phyloP scores from a whole-genome alignment of 352 stramenopile genomes.

The Phytophthora citricola region DNA sequence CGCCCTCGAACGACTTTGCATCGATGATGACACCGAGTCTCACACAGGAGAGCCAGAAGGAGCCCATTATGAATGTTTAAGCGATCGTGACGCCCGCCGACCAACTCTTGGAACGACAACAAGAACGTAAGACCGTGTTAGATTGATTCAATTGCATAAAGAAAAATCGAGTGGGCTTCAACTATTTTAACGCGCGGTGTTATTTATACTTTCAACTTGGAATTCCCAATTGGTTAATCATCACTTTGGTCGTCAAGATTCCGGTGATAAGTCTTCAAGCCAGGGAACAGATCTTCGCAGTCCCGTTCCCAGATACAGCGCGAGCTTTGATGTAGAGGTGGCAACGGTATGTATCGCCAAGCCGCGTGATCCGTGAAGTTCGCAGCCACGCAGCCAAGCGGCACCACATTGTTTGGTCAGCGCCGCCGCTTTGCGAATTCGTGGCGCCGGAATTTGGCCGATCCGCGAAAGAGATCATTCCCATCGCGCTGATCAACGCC shows the following conservation, averaged over 20 bases:
- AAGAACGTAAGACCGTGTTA: conserved; percentile 6
- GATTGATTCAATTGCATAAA: conserved; percentile 21
- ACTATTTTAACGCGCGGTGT: background rate
- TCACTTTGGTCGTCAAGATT: background rate
- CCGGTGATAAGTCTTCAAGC: too few relatives aligned
- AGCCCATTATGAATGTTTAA: conserved; percentile 36
- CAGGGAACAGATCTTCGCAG: too few relatives aligned
- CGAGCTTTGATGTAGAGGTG: conserved; percentile 10
- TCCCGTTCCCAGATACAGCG: background rate
- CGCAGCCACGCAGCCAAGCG: background rate
- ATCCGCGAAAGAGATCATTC: conserved; percentile 23
- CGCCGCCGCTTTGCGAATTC: conserved; percentile 25
- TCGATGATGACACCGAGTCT: conserved; percentile 26
- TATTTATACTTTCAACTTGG: too few relatives aligned
- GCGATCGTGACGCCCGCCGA: conserved; percentile 1
- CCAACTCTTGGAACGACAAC: conserved; percentile 1
- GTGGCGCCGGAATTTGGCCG: conserved; percentile 16
- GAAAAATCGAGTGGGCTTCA: conserved; percentile 10
- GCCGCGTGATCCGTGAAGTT: too few relatives aligned
- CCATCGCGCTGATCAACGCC: conserved; percentile 12
- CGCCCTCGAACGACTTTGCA: conserved; percentile 22
- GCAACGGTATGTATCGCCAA: too few relatives aligned
- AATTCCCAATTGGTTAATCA: background rate
- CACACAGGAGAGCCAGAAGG: conserved; percentile 25
- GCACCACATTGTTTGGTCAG: conserved; percentile 10